Base-by-base conservation (phyloP, 352 stramenopile species). In the Elongisporangium senticosum region DNA sequence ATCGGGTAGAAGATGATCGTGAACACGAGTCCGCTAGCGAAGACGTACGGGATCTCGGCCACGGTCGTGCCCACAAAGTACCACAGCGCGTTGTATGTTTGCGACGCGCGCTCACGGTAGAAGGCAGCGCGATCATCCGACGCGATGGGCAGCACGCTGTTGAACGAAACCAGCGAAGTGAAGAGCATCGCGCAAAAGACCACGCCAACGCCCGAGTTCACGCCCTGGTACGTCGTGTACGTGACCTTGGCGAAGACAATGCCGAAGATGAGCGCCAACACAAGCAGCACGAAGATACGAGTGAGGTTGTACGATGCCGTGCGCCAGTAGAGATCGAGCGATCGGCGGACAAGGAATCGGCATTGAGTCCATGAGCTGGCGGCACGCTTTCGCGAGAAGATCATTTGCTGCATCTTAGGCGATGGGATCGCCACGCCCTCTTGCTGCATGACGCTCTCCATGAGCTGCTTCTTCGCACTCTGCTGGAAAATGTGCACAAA, bases 21-120 rank as follows among this genome's bases (percentile, higher is more conserved):
- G 50, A 81, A 85, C 19, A 85, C 15, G 4, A 69, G 49, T 15
- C 53, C 53, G 5, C 53, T 68, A 15, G 67, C 60, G 58, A 85
- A 77, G 1, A 83, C 55, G 59, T 86, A 84, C 50, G 76, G 76
- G 39, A 86, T 81, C 66, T 98, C 93, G 10, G 74, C 71, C 19
- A 97, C 22, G 14, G 79, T 91, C 28, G 84, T 86, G 6, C 83
- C 74, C 4, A 95, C 56, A 43, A 75, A 77, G 53, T 97, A 89
- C 57, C 85, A 79, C 20, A 74, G 59, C 28, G 73, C 63, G 33
- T 83, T 77, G 59, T 97, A 98, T 53, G 93, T 96, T 54, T 89
- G 64, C 7, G 86, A 84, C n/a, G 83, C 79, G 26, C 92, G 86
- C 64, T 97, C 89, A 2, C 88, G 69, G 75, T 97, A 97, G 59